Evolutionary conservation across 805 yeast species (phyloP).

Genomic region (Ogataea sp.): DNA sequence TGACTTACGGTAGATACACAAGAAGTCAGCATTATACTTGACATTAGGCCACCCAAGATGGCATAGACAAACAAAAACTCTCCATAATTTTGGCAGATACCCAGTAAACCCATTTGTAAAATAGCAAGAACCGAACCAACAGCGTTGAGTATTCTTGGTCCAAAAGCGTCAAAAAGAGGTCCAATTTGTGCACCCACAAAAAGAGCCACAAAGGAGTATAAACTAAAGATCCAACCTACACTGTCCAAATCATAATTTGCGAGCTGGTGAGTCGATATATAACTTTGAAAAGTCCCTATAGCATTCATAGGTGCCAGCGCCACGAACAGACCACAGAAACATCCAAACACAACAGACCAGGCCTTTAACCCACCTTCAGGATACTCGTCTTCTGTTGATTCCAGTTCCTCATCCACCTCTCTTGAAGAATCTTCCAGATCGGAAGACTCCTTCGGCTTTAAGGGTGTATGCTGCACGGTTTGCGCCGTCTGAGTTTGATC

Average conservation of each 20-base stretch:
- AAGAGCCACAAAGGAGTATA: slow-evolving; percentile 27
- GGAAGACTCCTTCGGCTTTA: too few species aligned
- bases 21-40: slow-evolving; percentile 30
- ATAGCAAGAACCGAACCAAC: slow-evolving; percentile 25
- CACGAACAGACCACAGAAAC: slow-evolving; percentile 26
- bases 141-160: slow-evolving; percentile 21
- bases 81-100: slow-evolving; percentile 25
- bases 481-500: too few species aligned
- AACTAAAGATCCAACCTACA: slow-evolving; percentile 33
- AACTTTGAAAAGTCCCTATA: slow-evolving; percentile 33
- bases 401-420: too few species aligned
- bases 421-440: too few species aligned
- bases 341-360: slow-evolving; percentile 27
- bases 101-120: slow-evolving; percentile 29
- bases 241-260: slow-evolving; percentile 20
- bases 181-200: slow-evolving; percentile 26
- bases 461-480: too few species aligned
- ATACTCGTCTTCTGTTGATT: background rate
- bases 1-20: slow-evolving; percentile 31
- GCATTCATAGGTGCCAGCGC: slow-evolving; percentile 29
- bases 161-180: slow-evolving; percentile 29
- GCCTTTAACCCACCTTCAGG: slow-evolving; percentile 34
- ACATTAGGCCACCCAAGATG: slow-evolving; percentile 27
- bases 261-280: slow-evolving; percentile 31
- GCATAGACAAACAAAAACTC: slow-evolving; percentile 30